Evolutionary conservation across 495 filamentous ascomycete species (phyloP), one percentile per base, ranked within the genome.

Genomic region (Podospora bellae-mahoneyi): DNA sequence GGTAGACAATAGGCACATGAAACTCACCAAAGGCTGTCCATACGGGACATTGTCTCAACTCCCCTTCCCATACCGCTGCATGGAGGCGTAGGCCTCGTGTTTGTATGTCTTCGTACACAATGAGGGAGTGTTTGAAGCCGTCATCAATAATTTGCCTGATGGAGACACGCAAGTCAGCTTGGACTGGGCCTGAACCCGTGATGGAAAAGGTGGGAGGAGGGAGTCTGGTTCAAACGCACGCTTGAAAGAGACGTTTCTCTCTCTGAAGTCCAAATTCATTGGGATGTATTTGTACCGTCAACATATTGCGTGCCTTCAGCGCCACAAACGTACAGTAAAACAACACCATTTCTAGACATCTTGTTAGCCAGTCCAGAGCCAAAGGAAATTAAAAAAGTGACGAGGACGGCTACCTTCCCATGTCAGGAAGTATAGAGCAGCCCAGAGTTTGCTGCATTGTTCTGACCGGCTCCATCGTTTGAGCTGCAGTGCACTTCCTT

Each of bases 281-380:
- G 4, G 87, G 83, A 27, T 79, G 76, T 27, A 82, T 69, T 26
- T 84, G 81, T 1, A 83, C 79, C 2, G 81, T 86, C 65, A 82
- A 78, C 27, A 74, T 74, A 71, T 92, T 91, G 61, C 91, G 86
- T 16, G 86, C 84, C 73, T 92, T 92, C 66, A 96, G 83, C 0
- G 90, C 88, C 28, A 91, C 78, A 71, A 94, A 91, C 0, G 89
- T 87, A 77, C 86, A 89, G 76, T 90, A 91, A 75, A 96, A 95
- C 1, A 92, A 79, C 15, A 93, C 90, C 87, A 96, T 87, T 67
- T 85, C 82, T 84, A 23, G 60, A 20, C 30, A 32, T n/a, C 27
- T 0, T 18, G 64, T 78, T 56, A 72, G 74, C 68, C 34, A 64
- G 61, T 32, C 19, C 3, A 4, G 19, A 53, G 4, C 27, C 16